These are phyloP conservation scores for Pythium aphanidermatum DNA, from an alignment of 352 stramenopile genomes.

Conservation along the genomic window DNA sequence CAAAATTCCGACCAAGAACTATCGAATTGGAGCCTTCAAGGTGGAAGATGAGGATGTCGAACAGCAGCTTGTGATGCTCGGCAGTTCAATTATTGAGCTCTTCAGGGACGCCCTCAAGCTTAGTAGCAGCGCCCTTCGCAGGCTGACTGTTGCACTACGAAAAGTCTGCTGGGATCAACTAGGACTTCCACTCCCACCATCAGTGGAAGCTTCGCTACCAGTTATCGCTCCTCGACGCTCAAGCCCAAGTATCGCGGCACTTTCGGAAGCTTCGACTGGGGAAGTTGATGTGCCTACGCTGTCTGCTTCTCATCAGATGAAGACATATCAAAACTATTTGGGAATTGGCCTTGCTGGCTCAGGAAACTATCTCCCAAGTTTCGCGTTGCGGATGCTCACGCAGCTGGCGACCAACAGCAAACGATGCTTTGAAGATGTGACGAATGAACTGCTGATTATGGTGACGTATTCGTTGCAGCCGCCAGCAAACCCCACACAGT, in stretches of 20 bases:
- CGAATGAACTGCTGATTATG: conserved; percentile 66
- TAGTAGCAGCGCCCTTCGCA: conserved; percentile 45
- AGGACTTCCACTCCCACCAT: conserved; percentile 32
- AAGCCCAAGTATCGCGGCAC: not conserved
- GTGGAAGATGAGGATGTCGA: conserved; percentile 85
- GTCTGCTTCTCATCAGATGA: conserved; percentile 56
- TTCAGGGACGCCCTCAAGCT: conserved; percentile 70
- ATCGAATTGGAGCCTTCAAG: conserved; percentile 63
- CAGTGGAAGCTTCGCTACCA: not conserved
- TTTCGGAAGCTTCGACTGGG: not conserved
- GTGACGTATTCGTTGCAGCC: conserved; percentile 46
- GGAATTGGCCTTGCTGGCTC: conserved; percentile 57
- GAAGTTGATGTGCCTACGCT: conserved; percentile 30
- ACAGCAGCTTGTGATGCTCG: conserved; percentile 81
- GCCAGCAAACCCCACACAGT: conserved; percentile 31
- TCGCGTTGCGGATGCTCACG: conserved; percentile 77
- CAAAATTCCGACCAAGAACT: conserved; percentile 68
- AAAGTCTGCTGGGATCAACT: conserved; percentile 71
- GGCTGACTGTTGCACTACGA: conserved; percentile 54
- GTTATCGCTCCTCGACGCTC: not conserved
- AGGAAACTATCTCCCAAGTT: conserved; percentile 59
- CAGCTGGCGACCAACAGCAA: conserved; percentile 67
- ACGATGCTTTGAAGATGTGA: conserved; percentile 69
- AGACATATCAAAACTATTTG: conserved; percentile 77
- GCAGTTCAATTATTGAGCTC: conserved; percentile 81